phyloP scores from a whole-genome alignment of 2,329 filamentous ascomycete species.

The Colletotrichum trifolii region DNA sequence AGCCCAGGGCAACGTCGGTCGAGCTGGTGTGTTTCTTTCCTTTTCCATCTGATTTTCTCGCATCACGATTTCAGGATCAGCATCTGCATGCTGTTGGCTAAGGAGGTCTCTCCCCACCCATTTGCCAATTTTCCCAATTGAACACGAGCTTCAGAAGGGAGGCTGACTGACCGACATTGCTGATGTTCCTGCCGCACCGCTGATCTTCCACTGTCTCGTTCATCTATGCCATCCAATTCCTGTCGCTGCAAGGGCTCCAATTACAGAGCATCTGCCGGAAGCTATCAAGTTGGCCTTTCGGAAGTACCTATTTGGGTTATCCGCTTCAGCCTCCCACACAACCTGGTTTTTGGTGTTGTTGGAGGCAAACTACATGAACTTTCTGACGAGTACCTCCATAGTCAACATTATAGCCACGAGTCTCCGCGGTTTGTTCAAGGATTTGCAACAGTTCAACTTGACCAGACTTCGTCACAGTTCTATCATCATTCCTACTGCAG shows the following conservation, averaged over 20 bases:
- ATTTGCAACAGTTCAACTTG: too few relatives aligned
- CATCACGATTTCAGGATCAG: slow-evolving; percentile 11
- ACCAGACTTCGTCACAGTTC: too few relatives aligned
- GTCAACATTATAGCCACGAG: too few relatives aligned
- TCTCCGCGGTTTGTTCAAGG: too few relatives aligned
- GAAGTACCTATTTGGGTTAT: slow-evolving; percentile 16
- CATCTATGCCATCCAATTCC: neutral
- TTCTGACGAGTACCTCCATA: too few relatives aligned
- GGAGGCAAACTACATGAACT: too few relatives aligned
- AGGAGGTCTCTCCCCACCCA: neutral
- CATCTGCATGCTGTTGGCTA: slow-evolving; percentile 19
- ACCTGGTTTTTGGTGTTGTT: too few relatives aligned
- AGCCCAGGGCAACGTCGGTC: neutral
- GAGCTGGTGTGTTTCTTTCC: neutral
- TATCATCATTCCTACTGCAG: too few relatives aligned
- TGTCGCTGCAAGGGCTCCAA: slow-evolving; percentile 2
- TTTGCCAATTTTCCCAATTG: neutral
- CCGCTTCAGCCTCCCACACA: slow-evolving; percentile 10
- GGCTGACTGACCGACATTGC: slow-evolving; percentile 22
- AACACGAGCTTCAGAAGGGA: slow-evolving; percentile 23
- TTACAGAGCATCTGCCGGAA: slow-evolving; percentile 1
- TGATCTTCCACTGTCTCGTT: neutral
- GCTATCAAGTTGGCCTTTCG: slow-evolving; percentile 4
- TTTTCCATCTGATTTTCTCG: slow-evolving; percentile 8
- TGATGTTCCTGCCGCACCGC: neutral